These are phyloP conservation scores for Gossypium schwendimanii DNA, from an alignment of 441 rosid genomes.

Conservation along the genomic window DNA sequence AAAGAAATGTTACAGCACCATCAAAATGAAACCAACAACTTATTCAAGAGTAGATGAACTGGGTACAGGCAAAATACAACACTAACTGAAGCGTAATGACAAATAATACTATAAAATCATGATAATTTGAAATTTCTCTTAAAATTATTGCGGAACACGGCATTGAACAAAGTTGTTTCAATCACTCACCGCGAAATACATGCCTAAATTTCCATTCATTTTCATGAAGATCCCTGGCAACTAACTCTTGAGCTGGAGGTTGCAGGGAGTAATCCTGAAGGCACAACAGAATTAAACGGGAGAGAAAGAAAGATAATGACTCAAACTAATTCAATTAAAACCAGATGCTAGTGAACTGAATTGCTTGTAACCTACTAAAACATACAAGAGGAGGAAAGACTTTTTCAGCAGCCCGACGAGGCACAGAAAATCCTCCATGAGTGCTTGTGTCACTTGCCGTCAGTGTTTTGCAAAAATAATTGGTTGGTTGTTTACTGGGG, in stretches of 20 bases:
- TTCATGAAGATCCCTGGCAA: slow-evolving; percentile 46
- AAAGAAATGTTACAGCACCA: not conserved
- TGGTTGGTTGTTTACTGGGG: slow-evolving; percentile 66
- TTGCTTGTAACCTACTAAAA: not conserved
- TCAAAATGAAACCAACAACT: not conserved
- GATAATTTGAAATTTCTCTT: not conserved
- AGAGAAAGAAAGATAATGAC: not conserved
- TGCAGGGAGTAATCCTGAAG: slow-evolving; percentile 38
- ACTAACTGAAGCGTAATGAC: not conserved
- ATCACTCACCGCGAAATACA: slow-evolving; percentile 26
- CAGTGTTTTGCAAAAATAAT: slow-evolving; percentile 67
- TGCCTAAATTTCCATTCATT: slow-evolving; percentile 47
- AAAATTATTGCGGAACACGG: not conserved
- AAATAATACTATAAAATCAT: not conserved
- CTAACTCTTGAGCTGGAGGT: slow-evolving; percentile 38
- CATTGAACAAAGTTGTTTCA: not conserved
- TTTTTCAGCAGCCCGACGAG: slow-evolving; percentile 76
- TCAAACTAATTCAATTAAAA: slow-evolving; percentile 1
- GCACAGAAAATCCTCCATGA: slow-evolving; percentile 78
- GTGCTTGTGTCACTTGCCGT: slow-evolving; percentile 82
- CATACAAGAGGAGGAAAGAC: slow-evolving; percentile 66
- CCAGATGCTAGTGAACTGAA: not conserved
- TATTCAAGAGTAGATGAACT: not conserved
- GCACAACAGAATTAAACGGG: not conserved
- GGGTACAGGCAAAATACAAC: not conserved